Evolutionary conservation across 1,139 yeast genomes (phyloP).

Genomic region (Kodamaea sp.): DNA sequence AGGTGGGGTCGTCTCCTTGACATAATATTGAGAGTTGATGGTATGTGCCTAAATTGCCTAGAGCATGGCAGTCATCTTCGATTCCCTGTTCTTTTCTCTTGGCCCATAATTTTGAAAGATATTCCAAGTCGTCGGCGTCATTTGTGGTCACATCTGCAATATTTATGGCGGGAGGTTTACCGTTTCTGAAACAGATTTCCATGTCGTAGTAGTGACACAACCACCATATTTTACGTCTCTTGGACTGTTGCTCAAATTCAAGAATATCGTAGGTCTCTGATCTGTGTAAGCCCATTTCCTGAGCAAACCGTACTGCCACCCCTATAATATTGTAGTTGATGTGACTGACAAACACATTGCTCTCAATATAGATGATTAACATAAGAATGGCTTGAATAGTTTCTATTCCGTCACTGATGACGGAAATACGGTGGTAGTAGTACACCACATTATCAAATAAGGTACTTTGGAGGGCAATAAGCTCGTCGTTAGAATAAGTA

Average conservation of each 20-base stretch:
- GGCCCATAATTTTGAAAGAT: slow-evolving; percentile 1
- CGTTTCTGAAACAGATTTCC: slow-evolving; percentile 54
- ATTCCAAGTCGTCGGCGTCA: slow-evolving; percentile 7
- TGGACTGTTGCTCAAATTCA: slow-evolving; percentile 34
- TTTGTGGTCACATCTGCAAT: slow-evolving; percentile 41
- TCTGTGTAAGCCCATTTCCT: slow-evolving; percentile 67
- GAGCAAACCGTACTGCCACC: slow-evolving; percentile 60
- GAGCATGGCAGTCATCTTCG: not conserved
- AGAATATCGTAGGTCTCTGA: slow-evolving; percentile 48
- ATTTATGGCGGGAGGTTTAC: slow-evolving; percentile 60
- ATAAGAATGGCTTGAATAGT: slow-evolving; percentile 52
- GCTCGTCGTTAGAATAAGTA: not conserved
- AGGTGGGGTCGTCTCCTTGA: slow-evolving; percentile 1
- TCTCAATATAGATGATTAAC: slow-evolving; percentile 47
- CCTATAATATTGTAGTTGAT: slow-evolving; percentile 47
- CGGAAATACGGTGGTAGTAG: slow-evolving; percentile 49
- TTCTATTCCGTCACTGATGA: slow-evolving; percentile 51
- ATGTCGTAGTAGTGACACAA: slow-evolving; percentile 54
- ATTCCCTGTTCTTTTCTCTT: not conserved
- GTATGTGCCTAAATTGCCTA: not conserved
- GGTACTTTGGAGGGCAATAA: slow-evolving; percentile 22
- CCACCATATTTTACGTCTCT: slow-evolving; percentile 56
- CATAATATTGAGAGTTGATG: slow-evolving; percentile 1
- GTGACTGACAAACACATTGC: slow-evolving; percentile 43
- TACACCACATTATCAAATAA: slow-evolving; percentile 41